Conservation (phyloP, 2,329 filamentous ascomycete genomes). For the Phaeophleospora eucalypticola region DNA sequence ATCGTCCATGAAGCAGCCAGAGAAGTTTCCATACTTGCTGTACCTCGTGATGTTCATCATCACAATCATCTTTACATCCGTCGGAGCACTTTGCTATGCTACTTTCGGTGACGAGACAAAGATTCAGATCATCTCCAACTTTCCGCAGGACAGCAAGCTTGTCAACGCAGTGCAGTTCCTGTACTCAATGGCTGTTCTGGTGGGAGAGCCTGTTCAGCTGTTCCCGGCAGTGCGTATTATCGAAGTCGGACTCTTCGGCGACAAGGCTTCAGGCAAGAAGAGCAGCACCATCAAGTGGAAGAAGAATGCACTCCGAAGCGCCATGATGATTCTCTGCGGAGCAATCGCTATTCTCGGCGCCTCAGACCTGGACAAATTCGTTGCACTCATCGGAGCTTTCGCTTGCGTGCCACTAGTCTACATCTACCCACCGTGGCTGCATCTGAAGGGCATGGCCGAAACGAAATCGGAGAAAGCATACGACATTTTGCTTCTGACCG, state of each 20-base stretch:
- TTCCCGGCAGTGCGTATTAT: slow-evolving; percentile 71
- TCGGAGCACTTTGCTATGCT: slow-evolving; percentile 69
- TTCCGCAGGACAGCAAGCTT: slow-evolving; percentile 64
- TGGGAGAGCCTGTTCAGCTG: slow-evolving; percentile 68
- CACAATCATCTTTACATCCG: slow-evolving; percentile 67
- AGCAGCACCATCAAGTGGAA: slow-evolving; percentile 66
- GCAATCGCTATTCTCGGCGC: slow-evolving; percentile 61
- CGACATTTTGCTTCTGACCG: slow-evolving; percentile 59
- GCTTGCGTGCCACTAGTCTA: slow-evolving; percentile 74
- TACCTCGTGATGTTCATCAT: slow-evolving; percentile 69
- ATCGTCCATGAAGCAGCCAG: slow-evolving; percentile 67
- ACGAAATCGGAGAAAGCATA: slow-evolving; percentile 53
- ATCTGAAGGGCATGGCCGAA: slow-evolving; percentile 63
- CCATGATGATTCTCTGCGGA: slow-evolving; percentile 56
- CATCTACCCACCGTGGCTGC: slow-evolving; percentile 69
- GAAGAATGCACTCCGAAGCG: slow-evolving; percentile 64
- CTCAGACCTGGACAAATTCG: slow-evolving; percentile 68
- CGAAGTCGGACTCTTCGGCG: slow-evolving; percentile 64
- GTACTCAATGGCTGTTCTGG: slow-evolving; percentile 69
- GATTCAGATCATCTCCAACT: slow-evolving; percentile 74
- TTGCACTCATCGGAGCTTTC: slow-evolving; percentile 68
- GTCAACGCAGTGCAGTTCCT: slow-evolving; percentile 73
- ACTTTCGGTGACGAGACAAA: slow-evolving; percentile 66
- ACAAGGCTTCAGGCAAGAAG: slow-evolving; percentile 61
- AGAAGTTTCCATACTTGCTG: slow-evolving; percentile 63